Evolutionary conservation across 495 filamentous ascomycete genomes (phyloP), one percentile per base, ranked within the genome.

Genomic region (Talaromyces adpressus): DNA sequence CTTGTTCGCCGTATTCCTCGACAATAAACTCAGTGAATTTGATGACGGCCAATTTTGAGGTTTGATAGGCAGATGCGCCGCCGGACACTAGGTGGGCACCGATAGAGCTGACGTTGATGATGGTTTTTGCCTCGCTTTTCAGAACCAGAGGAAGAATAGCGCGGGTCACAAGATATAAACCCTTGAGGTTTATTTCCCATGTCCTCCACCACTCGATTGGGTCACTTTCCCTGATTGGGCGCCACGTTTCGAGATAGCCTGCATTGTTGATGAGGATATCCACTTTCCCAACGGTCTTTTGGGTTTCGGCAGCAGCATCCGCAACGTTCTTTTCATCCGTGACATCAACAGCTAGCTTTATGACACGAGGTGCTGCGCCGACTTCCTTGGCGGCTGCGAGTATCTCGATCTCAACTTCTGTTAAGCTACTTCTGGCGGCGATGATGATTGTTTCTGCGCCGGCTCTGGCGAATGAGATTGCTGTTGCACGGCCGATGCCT

Each of bases 181-280:
- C 82, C 25, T 73, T 73, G 16, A 82, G 51, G 59, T 84, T 85
- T 62, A 81, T 71, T 27, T 76, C 72, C 71, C 67, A 79, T 2
- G 72, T 68, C 8, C 67, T 62, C 76, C 77, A 83, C 77, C 79
- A 85, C 3, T 73, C 70, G 2, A 73, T 73, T 3, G 75, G 72
- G 25, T 85, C 76, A 20, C 61, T 66, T 0, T 84, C 82, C 0
- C 66, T 67, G 5, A 85, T 67, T 0, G 66, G 71, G 8, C 11
- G 30, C 68, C 67, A 79, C 2, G 63, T 32, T 25, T 76, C 72
- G 12, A 81, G 65, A 39, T 69, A 65, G 18, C 77, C 84, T 0
- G 84, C 82, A 56, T 86, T 85, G 66, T 83, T 85, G 64, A 86
- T 70, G 16, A 86, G 66, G 45, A 86, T 76, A 57, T 87, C 83